Evolutionary conservation across 2,329 filamentous ascomycete species (phyloP), one percentile per base, ranked within the genome.

Genomic region (Alternaria sp.): DNA sequence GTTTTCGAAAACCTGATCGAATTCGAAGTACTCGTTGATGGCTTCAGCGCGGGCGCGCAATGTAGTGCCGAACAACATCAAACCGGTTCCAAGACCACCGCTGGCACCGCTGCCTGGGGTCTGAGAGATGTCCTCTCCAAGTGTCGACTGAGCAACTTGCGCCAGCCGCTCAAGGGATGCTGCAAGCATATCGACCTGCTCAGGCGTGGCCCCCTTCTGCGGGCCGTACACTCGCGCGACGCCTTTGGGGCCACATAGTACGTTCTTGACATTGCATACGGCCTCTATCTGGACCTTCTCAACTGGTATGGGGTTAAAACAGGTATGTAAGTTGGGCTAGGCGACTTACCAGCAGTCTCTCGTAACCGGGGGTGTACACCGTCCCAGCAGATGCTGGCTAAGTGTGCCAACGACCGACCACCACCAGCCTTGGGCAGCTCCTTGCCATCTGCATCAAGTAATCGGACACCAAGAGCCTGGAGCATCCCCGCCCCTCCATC

Each of bases 401-500:
- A 67, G 0, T 72, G 63, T 11, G 69, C 54, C 8, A 85, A 73
- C 0, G 76, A 77, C 54, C 76, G 72, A 12, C 83, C 83, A 30
- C 83, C 83, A 12, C 61, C 68, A 11, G 81, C 82, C 4, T 52
- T 65, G 3, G 80, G 78, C 4, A 85, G 68, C 27, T 74, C 67
- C 4, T 67, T 50, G 2, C 80, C 82, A 25, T 80, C 62, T 3
- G 52, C 50, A 59, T 83, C 80, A 12, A 83, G 60, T 16, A 86
- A 75, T 2, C 77, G 76, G 3, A 78, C 83, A 5, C 84, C 84
- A 6, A 86, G 78, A 2, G 84, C 84, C 63, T 86, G 84, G 9
- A 85, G 80, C 83, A 86, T 85, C 14, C 84, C 84, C 0, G 82
- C 81, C 14, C 84, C 85, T 7, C 83, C 84, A 60, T 86, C 84